Base-by-base conservation (phyloP, 1,139 yeast genomes). In the Nakaseomyces uthaithaninus region DNA sequence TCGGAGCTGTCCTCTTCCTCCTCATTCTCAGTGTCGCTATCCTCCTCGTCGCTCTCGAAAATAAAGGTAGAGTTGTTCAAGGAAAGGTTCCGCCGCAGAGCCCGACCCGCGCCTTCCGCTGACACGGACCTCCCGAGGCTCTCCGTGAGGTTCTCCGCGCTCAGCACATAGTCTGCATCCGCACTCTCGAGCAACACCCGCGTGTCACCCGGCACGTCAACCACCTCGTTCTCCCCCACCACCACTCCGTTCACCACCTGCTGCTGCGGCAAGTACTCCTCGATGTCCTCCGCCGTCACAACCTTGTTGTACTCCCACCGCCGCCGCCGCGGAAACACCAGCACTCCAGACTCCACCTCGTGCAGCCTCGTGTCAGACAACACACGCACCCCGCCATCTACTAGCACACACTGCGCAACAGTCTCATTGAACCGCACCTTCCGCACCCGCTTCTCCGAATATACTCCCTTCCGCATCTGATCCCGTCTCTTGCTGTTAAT, bases 201-300 rank as follows among this genome's bases (percentile, higher is more conserved):
- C 11, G 35, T 20, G 16, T 31, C 35, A 17, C 35, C 25, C 5
- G 35, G 35, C 16, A 31, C 35, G 20, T 31, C 35, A 3, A 31
- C 35, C 8, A 31, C 35, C 17, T 31, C 35, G 16, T 31, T 31
- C 25, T 20, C 35, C n/a, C 35, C 35, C 4, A 31, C 35, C 9
- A 31, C 11, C 19, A 31, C 25, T 8, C 25, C 35, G 11, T 19
- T 20, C 25, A n/a, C 25, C 35, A 20, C 25, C 35, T 6, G 25
- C 26, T 19, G 17, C 17, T n/a, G 25, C 16, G 35, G 35, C 26
- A 31, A 11, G 17, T 7, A 31, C 9, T 15, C 25, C 4, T 10
- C 35, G 19, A 31, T 31, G 15, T 31, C 35, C 35, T 12, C 25
- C 4, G 24, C 24, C 15, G 35, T 31, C 9, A 31, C 35, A 11